These are phyloP conservation scores for Shiraia bambusicola DNA, from an alignment of 2,329 filamentous ascomycete genomes.

Conservation along the genomic window DNA sequence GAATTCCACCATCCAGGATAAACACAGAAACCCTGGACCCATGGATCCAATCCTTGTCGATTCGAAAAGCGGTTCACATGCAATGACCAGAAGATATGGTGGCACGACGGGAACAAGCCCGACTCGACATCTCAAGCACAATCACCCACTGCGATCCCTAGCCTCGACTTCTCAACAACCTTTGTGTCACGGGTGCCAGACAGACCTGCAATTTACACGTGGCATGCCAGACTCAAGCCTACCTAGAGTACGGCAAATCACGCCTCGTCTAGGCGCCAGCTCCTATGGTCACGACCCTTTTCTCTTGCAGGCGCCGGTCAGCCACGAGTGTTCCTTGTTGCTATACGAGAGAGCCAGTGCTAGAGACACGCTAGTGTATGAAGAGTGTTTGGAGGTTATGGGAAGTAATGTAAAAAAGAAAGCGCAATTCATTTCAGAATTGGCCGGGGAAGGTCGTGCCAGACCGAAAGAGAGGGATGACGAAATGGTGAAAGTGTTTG, in stretches of 20 bases:
- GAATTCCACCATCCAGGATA: too few species aligned
- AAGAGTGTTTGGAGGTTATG: background rate
- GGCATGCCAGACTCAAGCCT: constrained; percentile 4
- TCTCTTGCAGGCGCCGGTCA: constrained; percentile 2
- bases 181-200: constrained; percentile 12
- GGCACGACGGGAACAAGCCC: background rate
- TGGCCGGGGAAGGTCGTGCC: too few species aligned
- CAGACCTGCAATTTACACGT: constrained; percentile 5
- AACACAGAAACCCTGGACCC: too few species aligned
- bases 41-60: background rate
- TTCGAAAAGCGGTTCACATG: too few species aligned
- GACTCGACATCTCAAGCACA: constrained; percentile 2
- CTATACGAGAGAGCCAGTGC: constrained; percentile 5
- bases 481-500: too few species aligned
- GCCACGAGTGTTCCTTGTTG: constrained; percentile 11
- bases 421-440: too few species aligned
- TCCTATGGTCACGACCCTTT: constrained; percentile 5
- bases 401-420: too few species aligned
- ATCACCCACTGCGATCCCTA: constrained; percentile 4
- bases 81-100: constrained; percentile 1
- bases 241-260: background rate
- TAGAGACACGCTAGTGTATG: background rate
- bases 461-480: too few species aligned
- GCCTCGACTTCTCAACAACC: constrained; percentile 12
- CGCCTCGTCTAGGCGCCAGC: constrained; percentile 1